A percentile compares a stretch with the other conserved stretches of the same genome.
phyloP scores from a whole-genome alignment of 805 yeast genomes.

The Myxozyma neotropica region DNA sequence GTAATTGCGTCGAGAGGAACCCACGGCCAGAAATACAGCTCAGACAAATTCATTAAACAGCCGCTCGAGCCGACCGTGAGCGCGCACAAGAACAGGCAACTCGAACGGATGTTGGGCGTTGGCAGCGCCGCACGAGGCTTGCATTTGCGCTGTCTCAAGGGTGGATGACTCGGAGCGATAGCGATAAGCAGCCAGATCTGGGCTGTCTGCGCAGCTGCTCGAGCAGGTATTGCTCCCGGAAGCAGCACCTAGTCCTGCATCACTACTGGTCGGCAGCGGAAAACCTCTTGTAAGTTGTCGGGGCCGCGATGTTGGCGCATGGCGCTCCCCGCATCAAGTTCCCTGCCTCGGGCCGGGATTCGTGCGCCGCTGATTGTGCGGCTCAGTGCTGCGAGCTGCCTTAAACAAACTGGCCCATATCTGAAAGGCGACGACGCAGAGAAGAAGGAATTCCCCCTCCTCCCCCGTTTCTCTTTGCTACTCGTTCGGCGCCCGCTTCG shows the following conservation, averaged over 20 bases:
- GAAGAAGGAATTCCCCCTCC: neutral
- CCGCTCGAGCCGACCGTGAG: too few relatives aligned
- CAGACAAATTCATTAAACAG: too few relatives aligned
- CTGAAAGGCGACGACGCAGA: neutral
- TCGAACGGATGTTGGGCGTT: too few relatives aligned
- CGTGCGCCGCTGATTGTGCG: conserved; percentile 1
- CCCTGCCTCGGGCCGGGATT: too few relatives aligned
- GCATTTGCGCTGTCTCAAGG: neutral
- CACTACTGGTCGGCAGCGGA: too few relatives aligned
- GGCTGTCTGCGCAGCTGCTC: neutral
- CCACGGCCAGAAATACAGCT: too few relatives aligned
- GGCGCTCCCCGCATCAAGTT: neutral
- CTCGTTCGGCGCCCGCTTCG: neutral
- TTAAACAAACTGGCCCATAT: neutral
- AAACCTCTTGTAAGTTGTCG: too few relatives aligned
- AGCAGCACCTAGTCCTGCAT: neutral
- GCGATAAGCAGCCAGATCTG: conserved; percentile 3
- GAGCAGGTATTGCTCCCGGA: neutral
- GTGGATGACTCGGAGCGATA: conserved; percentile 10
- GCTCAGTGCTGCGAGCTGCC: conserved; percentile 17
- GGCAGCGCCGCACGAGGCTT: conserved; percentile 16
- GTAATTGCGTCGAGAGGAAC: too few relatives aligned
- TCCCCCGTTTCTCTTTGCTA: neutral
- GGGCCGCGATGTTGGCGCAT: too few relatives aligned
- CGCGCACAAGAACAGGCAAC: too few relatives aligned